Evolutionary conservation across 345 rosid genomes (phyloP).

Genomic region (Populus alba): DNA sequence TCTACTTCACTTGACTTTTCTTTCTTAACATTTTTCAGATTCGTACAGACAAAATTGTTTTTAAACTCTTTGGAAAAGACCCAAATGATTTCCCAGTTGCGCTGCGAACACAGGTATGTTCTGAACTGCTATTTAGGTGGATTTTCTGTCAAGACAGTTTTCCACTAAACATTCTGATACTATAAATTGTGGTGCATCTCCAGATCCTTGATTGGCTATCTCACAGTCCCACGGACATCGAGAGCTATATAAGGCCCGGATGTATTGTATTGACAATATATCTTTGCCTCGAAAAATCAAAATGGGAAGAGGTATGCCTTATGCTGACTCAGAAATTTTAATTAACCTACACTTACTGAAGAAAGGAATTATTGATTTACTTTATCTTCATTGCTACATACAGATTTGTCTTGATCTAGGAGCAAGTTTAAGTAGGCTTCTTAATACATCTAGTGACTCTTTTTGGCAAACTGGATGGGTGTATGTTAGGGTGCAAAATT

Average conservation of each 20-base stretch:
- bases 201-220: conserved; percentile 96
- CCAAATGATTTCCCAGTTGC: conserved; percentile 85
- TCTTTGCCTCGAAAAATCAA: conserved; percentile 72
- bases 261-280: conserved; percentile 80
- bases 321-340: conserved; percentile 1
- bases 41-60: conserved; percentile 85
- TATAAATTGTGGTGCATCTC: conserved; percentile 11
- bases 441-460: conserved; percentile 55
- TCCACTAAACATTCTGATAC: conserved; percentile 8
- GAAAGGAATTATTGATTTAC: conserved; percentile 6
- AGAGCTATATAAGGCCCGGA: conserved; percentile 98
- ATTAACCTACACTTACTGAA: background rate
- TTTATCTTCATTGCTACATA: conserved; percentile 1
- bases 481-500: conserved; percentile 63
- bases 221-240: conserved; percentile 93
- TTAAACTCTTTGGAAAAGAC: conserved; percentile 91
- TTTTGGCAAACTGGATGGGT: conserved; percentile 94
- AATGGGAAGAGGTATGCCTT: conserved; percentile 86
- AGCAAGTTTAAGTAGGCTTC: conserved; percentile 71
- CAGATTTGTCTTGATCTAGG: conserved; percentile 72
- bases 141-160: conserved; percentile 3
- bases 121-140: background rate
- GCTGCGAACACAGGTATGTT: conserved; percentile 76
- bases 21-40: conserved; percentile 46
- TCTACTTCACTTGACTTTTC: conserved; percentile 10